A percentile compares a stretch with the other conserved stretches of the same genome.
phyloP scores from a whole-genome alignment of 495 filamentous ascomycete genomes.

The Penicillium taxi region DNA sequence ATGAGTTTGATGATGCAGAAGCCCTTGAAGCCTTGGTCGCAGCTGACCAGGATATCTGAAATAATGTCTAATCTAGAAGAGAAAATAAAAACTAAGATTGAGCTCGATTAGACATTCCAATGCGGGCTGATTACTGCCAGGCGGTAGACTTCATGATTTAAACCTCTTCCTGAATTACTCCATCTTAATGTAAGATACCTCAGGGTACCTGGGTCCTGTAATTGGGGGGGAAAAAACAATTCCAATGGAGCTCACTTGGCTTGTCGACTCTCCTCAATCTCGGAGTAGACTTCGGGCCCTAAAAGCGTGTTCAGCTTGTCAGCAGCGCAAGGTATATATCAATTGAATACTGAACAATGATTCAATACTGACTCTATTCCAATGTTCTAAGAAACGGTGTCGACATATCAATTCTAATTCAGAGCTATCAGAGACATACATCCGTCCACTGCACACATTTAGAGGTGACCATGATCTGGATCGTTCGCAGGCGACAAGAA shows the following conservation, averaged over 20 bases:
- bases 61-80: no score
- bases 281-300: constrained; percentile 27
- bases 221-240: no score
- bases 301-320: constrained; percentile 29
- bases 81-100: no score
- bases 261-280: constrained; percentile 29
- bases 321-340: constrained; percentile 27
- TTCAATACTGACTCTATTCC: background rate
- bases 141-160: no score
- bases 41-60: constrained; percentile 20
- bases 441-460: constrained; percentile 3
- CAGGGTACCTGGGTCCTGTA: no score
- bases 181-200: no score
- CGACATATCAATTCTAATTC: constrained; percentile 19
- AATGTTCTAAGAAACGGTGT: constrained; percentile 36
- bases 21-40: constrained; percentile 35
- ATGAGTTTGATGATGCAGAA: constrained; percentile 37
- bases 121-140: no score
- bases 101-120: no score
- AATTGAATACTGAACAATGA: background rate
- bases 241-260: constrained; percentile 36
- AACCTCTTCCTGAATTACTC: no score
- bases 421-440: constrained; percentile 3
- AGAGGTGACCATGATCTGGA: no score
- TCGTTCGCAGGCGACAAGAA: no score